Conservation (phyloP, 306 rosid species). For the Begonia peltatifolia region DNA sequence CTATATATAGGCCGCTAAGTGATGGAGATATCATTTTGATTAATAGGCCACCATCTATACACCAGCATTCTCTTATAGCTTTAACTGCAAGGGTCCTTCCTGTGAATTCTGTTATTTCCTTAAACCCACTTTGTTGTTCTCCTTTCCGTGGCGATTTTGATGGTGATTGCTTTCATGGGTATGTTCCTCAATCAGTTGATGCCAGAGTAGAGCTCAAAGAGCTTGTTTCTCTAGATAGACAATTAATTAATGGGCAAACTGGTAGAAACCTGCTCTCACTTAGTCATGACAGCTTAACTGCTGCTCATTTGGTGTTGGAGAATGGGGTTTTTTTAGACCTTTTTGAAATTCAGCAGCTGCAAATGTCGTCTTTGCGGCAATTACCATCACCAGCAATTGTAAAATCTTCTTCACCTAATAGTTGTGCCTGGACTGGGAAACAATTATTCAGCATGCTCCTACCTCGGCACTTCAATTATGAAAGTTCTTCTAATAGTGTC, state of each 20-base stretch:
- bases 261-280: conserved; percentile 81
- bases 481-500: conserved; percentile 34
- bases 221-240: conserved; percentile 70
- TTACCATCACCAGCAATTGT: conserved; percentile 34
- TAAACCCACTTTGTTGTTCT: conserved; percentile 87
- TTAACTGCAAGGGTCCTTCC: conserved; percentile 68
- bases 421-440: conserved; percentile 64
- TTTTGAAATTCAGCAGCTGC: conserved; percentile 73
- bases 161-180: conserved; percentile 96
- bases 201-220: conserved; percentile 73
- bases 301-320: conserved; percentile 60
- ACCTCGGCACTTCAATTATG: conserved; percentile 51
- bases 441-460: conserved; percentile 74
- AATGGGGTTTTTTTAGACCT: conserved; percentile 36
- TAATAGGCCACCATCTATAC: conserved; percentile 96
- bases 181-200: conserved; percentile 67
- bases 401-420: conserved; percentile 35
- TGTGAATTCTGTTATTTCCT: conserved; percentile 39
- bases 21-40: conserved; percentile 72
- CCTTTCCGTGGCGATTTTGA: conserved; percentile 96
- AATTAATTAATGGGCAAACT: conserved; percentile 72
- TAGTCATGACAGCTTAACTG: conserved; percentile 83
- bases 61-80: conserved; percentile 78
- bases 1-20: conserved; percentile 47
- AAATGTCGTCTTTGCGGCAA: conserved; percentile 39